A percentile compares a stretch with the other conserved stretches of the same genome.
phyloP scores from a whole-genome alignment of 345 rosid genomes.

The Cardamine resedifolia region DNA sequence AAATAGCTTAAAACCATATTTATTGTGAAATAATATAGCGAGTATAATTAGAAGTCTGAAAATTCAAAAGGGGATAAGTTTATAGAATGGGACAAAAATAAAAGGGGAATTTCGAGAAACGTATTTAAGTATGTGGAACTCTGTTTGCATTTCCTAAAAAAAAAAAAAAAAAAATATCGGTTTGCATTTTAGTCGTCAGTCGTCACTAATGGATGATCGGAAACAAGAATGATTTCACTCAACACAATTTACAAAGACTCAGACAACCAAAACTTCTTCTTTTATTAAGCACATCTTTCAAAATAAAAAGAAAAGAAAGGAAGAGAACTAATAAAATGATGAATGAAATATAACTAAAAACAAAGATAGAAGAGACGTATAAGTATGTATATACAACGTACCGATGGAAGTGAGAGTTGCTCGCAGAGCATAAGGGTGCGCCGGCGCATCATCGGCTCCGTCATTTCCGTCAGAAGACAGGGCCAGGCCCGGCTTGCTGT shows the following conservation, averaged over 20 bases:
- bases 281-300: neutral
- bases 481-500: neutral
- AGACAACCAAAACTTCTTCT: neutral
- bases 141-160: neutral
- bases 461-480: neutral
- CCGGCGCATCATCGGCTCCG: conserved; percentile 3
- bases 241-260: neutral
- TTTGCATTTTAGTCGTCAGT: neutral
- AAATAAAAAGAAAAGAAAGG: neutral
- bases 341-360: neutral
- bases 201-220: neutral
- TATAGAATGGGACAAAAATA: too few relatives aligned
- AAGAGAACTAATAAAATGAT: neutral
- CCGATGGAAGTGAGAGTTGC: conserved; percentile 39
- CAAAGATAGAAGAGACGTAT: neutral
- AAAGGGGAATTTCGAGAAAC: neutral
- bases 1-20: neutral
- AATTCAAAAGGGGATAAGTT: too few relatives aligned
- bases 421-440: conserved; percentile 36
- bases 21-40: neutral
- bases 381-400: neutral
- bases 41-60: neutral
- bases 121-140: neutral
- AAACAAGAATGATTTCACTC: neutral
- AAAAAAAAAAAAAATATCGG: neutral